Percentiles rank a stretch among this genome's conserved stretches.
Conservation (phyloP, 2,329 filamentous ascomycete species). For the Escovopsis sp. region DNA sequence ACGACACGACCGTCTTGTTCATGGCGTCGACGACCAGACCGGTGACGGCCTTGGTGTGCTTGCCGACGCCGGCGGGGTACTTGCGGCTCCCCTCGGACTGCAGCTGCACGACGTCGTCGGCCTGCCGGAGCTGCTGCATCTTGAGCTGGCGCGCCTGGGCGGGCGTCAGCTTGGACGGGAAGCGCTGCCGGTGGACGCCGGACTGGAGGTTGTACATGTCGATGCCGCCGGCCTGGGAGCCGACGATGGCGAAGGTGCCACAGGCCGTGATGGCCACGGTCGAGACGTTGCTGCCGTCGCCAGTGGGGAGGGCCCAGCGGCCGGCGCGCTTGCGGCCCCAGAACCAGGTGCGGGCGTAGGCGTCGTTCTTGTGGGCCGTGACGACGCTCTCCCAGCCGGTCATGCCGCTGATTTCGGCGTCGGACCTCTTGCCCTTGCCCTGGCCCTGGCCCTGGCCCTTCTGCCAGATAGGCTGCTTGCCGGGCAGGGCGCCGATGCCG, state of each 20-base stretch:
- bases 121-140: conserved; percentile 44
- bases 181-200: conserved; percentile 73
- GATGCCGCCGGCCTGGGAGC: conserved; percentile 67
- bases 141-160: conserved; percentile 65
- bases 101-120: conserved; percentile 41
- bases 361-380: conserved; percentile 77
- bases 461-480: conserved; percentile 70
- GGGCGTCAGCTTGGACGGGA: conserved; percentile 65
- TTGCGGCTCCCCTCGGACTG: conserved; percentile 28
- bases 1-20: conserved; percentile 75
- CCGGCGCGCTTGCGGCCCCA: conserved; percentile 91
- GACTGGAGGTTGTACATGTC: conserved; percentile 98
- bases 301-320: conserved; percentile 80
- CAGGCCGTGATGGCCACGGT: conserved; percentile 83
- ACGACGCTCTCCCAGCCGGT: conserved; percentile 97
- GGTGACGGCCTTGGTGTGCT: conserved; percentile 69
- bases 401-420: conserved; percentile 58
- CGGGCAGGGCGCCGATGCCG: conserved; percentile 73
- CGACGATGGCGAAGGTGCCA: conserved; percentile 84
- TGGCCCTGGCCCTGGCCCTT: conserved; percentile 43
- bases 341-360: conserved; percentile 87
- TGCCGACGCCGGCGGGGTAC: conserved; percentile 44
- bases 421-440: conserved; percentile 43
- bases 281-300: conserved; percentile 68
- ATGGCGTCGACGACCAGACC: conserved; percentile 80